Base-by-base conservation (phyloP, 2,329 filamentous ascomycete genomes). In the Fusarium stilboides region DNA sequence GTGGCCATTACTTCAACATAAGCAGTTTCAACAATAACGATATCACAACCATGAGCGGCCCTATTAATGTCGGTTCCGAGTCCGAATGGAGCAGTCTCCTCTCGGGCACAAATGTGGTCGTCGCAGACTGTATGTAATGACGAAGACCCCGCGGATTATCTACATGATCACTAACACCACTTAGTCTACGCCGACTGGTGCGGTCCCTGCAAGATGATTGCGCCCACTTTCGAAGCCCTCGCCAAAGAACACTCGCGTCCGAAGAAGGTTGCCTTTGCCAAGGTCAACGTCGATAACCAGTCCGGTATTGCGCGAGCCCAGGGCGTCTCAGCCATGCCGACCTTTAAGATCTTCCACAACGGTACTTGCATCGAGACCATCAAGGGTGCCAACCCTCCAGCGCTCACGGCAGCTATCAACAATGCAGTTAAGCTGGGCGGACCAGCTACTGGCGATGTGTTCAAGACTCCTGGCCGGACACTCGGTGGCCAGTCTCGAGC, bases 141-240 rank as follows among this genome's bases (percentile, higher is more conserved):
- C 6, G 8, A 33, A 42, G 24, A 28, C 43, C 43, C 53, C 54
- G 26, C 36, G 26, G 37, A 53, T 47, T 31, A 31, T 22, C 40
- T 33, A 28, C 47, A 52, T 40, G 20, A 31, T 42, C 57, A 70
- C 74, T 80, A 77, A 78, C 70, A 62, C 53, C 40, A 74, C 74
- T 39, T 54, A 97, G 94, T 98, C 86, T 97, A 96, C 77, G 95
- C 95, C 79, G 92, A 97, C 82, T 97, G 94, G 93, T 98, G 94
- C 80, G 92, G 91, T 58, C 94, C 95, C 76, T 98, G 94, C 88
- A 97, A 97, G 83, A 88, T 91, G 78, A 97, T 98, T 71, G 93
- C 93, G 50, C 95, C 95, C 20, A 88, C 92, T 59, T 98, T 97
- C 80, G 93, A 97, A 77, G 89, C 91, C 74, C 90, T 98, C 61